Base-by-base conservation (phyloP, 2,329 filamentous ascomycete species). In the Gremmenia infestans region DNA sequence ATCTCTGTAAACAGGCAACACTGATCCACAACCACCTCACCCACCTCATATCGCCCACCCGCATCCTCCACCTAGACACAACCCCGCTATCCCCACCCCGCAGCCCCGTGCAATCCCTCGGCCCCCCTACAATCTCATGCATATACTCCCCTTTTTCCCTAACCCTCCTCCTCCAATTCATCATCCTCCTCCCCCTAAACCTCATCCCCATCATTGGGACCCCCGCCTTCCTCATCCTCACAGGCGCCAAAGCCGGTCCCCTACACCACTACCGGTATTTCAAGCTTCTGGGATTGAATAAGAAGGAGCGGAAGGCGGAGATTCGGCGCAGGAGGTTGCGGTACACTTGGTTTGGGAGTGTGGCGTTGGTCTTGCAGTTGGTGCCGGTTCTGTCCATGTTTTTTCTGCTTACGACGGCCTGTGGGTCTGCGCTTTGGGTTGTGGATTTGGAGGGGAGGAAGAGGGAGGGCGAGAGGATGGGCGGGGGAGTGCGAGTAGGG, bases 221-320 rank as follows among this genome's bases (percentile, higher is more conserved):
- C 0, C 89, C 90, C 0, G 79, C 94, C 60, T 99, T 97, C 70
- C 81, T 99, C 58, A 73, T 96, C 54, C 80, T 96, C 62, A 97
- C 92, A 0, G 94, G 93, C 1, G 90, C 92, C 48, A 81, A 93
- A 25, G 83, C 91, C 5, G 93, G 94, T 0, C 94, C 93, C 35
- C 82, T 97, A 28, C 87, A 94, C 54, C 92, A 97, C 65, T 94
- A 92, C 77, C 80, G 94, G 56, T 97, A 94, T 78, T 97, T 92
- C 70, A 83, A 91, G 66, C 77, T 99, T 49, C 79, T 86, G 42
- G 89, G 86, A 0, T 78, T 95, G 61, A 81, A 81, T 42, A 91
- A 86, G 71, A 85, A 87, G 64, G 82, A 95, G 68, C 80, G 84
- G 60, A 89, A 89, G 65, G 76, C 76, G 28, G 90, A 88, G 65